Evolutionary conservation across 1,139 yeast genomes (phyloP).

Genomic region (Nadsonia starkeyi-henricii): DNA sequence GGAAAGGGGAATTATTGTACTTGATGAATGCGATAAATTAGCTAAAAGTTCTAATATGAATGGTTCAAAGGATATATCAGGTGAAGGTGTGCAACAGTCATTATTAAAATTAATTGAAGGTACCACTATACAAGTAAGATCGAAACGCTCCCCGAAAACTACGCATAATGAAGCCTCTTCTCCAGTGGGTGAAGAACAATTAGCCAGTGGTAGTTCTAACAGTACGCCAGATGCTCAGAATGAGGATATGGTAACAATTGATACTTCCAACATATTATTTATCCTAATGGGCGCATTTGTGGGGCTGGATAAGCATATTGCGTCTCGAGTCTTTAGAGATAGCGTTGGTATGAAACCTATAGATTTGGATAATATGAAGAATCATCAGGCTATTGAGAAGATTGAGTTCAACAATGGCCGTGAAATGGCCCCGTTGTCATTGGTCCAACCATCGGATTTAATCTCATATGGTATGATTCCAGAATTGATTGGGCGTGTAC

Average conservation of each 20-base stretch:
- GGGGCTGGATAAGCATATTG: slow-evolving; percentile 34
- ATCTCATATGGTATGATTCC: slow-evolving; percentile 38
- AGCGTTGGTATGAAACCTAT: slow-evolving; percentile 11
- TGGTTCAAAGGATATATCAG: slow-evolving; percentile 40
- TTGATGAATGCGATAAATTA: slow-evolving; percentile 41
- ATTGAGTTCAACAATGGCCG: neutral
- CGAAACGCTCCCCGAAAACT: neutral
- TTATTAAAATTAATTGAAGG: slow-evolving; percentile 40
- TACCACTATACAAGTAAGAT: slow-evolving; percentile 23
- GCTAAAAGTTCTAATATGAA: slow-evolving; percentile 31
- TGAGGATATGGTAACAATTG: slow-evolving; percentile 30
- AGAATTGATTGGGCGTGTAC: slow-evolving; percentile 40
- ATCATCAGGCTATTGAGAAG: neutral
- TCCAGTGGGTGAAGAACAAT: slow-evolving; percentile 1
- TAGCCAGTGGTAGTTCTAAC: slow-evolving; percentile 5
- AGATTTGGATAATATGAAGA: neutral
- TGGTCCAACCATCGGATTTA: slow-evolving; percentile 34
- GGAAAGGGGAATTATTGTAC: slow-evolving; percentile 38
- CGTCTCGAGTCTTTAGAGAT: slow-evolving; percentile 22
- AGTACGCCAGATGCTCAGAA: slow-evolving; percentile 17
- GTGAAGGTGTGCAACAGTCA: slow-evolving; percentile 47
- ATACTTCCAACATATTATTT: slow-evolving; percentile 38
- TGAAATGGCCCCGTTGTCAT: slow-evolving; percentile 28
- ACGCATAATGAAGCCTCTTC: slow-evolving; percentile 10
- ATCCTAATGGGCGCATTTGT: slow-evolving; percentile 45